Conservation (phyloP, 1,284 basidiomycete species). For the Cutaneotrichosporon mucoides region DNA sequence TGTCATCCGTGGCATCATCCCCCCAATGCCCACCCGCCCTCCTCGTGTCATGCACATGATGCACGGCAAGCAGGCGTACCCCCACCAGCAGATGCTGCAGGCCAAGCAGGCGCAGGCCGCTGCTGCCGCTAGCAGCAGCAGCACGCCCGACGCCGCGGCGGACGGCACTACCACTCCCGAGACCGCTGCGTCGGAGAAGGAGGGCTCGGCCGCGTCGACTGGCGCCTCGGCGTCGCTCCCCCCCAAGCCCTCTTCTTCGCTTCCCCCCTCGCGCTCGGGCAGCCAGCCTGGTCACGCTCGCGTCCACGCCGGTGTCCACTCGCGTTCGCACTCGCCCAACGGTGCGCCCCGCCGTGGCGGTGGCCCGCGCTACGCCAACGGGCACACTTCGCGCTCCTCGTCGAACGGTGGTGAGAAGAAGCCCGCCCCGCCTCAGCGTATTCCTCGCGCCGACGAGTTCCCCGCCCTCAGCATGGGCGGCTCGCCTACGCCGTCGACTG, state of each 20-base stretch:
- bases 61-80: conserved; percentile 23
- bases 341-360: conserved; percentile 15
- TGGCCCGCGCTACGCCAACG: conserved; percentile 16
- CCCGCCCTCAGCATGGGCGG: conserved; percentile 38
- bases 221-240: conserved; percentile 22
- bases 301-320: conserved; percentile 33
- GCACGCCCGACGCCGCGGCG: conserved; percentile 5
- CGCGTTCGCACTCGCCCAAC: conserved; percentile 43
- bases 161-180: conserved; percentile 11
- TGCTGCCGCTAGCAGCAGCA: conserved; percentile 6
- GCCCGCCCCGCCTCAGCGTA: conserved; percentile 33
- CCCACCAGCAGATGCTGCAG: conserved; percentile 20
- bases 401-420: conserved; percentile 22
- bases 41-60: conserved; percentile 30
- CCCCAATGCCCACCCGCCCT: conserved; percentile 35
- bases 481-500: conserved; percentile 17
- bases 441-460: conserved; percentile 49
- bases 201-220: background rate
- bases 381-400: conserved; percentile 21
- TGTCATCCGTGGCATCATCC: conserved; percentile 42
- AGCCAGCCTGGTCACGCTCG: conserved; percentile 43
- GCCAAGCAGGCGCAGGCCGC: conserved; percentile 13
- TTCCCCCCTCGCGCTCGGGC: conserved; percentile 33
- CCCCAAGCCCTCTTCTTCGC: conserved; percentile 23
- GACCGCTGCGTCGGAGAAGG: conserved; percentile 15